phyloP scores from a whole-genome alignment of 2,329 filamentous ascomycete species.

The Cryphonectria carpinicola region DNA sequence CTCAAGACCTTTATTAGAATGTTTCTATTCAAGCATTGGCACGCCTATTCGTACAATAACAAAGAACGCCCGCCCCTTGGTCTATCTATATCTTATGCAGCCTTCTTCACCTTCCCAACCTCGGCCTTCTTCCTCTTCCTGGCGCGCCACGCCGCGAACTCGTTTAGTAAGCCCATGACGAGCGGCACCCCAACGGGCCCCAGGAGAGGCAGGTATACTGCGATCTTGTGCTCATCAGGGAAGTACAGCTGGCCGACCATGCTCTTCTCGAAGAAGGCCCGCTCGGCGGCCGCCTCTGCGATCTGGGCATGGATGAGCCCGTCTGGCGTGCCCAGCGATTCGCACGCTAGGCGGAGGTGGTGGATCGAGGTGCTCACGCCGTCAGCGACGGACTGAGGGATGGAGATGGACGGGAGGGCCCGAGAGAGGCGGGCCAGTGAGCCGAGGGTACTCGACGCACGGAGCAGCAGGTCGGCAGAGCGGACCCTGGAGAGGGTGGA shows the following conservation, averaged over 20 bases:
- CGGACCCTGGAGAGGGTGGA: slow-evolving; percentile 85
- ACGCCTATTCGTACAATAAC: not conserved
- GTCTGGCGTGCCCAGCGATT: slow-evolving; percentile 65
- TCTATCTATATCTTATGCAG: slow-evolving; percentile 20
- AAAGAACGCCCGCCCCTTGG: not conserved
- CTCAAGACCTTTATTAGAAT: not conserved
- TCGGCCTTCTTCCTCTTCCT: slow-evolving; percentile 50
- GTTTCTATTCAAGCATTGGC: not conserved
- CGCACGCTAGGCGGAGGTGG: slow-evolving; percentile 78
- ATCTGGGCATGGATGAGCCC: slow-evolving; percentile 81
- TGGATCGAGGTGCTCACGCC: slow-evolving; percentile 80
- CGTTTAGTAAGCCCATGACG: slow-evolving; percentile 80
- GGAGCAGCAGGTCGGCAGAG: slow-evolving; percentile 81
- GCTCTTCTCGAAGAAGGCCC: slow-evolving; percentile 96
- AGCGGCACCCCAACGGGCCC: slow-evolving; percentile 91
- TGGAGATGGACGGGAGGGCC: slow-evolving; percentile 86
- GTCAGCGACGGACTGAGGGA: slow-evolving; percentile 83
- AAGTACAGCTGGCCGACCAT: slow-evolving; percentile 99
- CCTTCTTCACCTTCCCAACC: slow-evolving; percentile 39
- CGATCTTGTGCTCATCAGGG: slow-evolving; percentile 96
- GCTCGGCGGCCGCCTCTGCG: slow-evolving; percentile 87
- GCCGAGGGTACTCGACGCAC: slow-evolving; percentile 91
- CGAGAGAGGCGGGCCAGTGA: slow-evolving; percentile 84
- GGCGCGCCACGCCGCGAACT: slow-evolving; percentile 68
- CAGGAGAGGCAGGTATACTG: slow-evolving; percentile 89